phyloP scores from a whole-genome alignment of 1,284 basidiomycete species.

The Phellinidium pouzarii region DNA sequence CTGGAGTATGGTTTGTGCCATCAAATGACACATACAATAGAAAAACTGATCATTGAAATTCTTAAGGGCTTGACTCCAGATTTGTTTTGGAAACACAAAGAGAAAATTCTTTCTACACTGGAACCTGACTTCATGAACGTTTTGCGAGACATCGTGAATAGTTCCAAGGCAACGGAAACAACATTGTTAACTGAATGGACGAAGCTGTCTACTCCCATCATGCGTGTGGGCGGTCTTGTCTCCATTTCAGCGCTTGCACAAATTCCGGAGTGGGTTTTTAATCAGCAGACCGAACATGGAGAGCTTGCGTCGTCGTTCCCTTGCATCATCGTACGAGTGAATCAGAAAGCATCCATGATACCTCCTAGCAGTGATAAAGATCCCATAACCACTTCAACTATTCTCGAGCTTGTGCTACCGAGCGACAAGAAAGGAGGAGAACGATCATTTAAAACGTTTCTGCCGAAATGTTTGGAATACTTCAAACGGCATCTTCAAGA shows the following conservation, averaged over 20 bases:
- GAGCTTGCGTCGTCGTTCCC: slow-evolving; percentile 22
- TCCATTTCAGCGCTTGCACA: slow-evolving; percentile 31
- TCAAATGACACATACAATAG: slow-evolving; percentile 2
- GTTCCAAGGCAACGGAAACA: not conserved
- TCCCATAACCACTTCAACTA: slow-evolving; percentile 1
- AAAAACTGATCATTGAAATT: not conserved
- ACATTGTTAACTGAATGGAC: slow-evolving; percentile 8
- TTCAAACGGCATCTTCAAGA: slow-evolving; percentile 34
- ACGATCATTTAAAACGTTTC: slow-evolving; percentile 38
- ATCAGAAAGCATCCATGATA: not conserved
- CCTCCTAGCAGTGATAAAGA: not conserved
- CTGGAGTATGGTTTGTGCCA: slow-evolving; percentile 62
- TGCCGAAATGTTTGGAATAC: slow-evolving; percentile 47
- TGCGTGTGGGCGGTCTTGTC: slow-evolving; percentile 34
- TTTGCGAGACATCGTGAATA: slow-evolving; percentile 39
- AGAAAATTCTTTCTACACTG: slow-evolving; percentile 39
- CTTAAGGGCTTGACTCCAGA: slow-evolving; percentile 67
- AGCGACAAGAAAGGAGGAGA: slow-evolving; percentile 48
- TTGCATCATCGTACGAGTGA: not conserved
- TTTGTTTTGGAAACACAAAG: slow-evolving; percentile 62
- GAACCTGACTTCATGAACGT: slow-evolving; percentile 44
- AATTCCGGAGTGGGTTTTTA: slow-evolving; percentile 21
- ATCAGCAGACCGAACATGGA: slow-evolving; percentile 13
- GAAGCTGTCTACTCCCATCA: slow-evolving; percentile 25
- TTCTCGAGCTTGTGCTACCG: slow-evolving; percentile 30